A percentile compares a stretch with the other conserved stretches of the same genome.
Evolutionary conservation across 495 filamentous ascomycete genomes (phyloP).

Genomic region (Parathielavia appendiculata): DNA sequence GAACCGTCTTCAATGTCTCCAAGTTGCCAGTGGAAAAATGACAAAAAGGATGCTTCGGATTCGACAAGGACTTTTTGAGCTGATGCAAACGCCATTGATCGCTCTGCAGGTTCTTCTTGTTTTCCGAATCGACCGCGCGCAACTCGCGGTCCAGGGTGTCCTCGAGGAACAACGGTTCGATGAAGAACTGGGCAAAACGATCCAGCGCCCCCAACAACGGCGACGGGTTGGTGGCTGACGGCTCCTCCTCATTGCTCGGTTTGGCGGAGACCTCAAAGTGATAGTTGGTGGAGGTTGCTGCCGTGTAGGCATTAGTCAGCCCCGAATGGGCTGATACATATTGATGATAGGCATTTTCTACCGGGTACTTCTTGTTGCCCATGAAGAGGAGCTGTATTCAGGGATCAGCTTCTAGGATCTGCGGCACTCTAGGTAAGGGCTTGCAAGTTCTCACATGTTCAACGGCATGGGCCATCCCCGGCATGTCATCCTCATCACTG

Average conservation of each 20-base stretch:
- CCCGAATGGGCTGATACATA: conserved; percentile 87
- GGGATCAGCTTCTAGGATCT: conserved; percentile 15
- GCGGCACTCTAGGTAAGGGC: neutral
- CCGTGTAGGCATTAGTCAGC: conserved; percentile 92
- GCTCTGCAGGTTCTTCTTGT: conserved; percentile 98
- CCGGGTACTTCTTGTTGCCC: conserved; percentile 97
- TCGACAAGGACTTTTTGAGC: conserved; percentile 84
- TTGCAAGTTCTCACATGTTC: conserved; percentile 50
- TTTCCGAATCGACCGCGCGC: conserved; percentile 92
- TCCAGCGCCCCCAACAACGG: conserved; percentile 88
- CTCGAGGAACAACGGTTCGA: conserved; percentile 81
- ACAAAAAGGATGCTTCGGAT: conserved; percentile 85
- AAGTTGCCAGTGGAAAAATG: conserved; percentile 95
- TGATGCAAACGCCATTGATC: conserved; percentile 92
- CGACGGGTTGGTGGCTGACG: conserved; percentile 52
- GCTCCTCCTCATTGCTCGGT: conserved; percentile 50
- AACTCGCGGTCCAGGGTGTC: conserved; percentile 90
- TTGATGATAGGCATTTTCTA: conserved; percentile 93
- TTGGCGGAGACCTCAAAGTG: conserved; percentile 91
- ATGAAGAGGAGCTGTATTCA: conserved; percentile 79
- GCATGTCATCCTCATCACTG: conserved; percentile 84
- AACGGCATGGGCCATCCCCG: conserved; percentile 88
- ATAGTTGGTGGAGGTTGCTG: conserved; percentile 91
- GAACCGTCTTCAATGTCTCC: conserved; percentile 79
- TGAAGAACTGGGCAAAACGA: conserved; percentile 97